Evolutionary conservation across 129 eudicot genomes (phyloP), one percentile per base, ranked within the genome.

Genomic region (Artemisia annua): DNA sequence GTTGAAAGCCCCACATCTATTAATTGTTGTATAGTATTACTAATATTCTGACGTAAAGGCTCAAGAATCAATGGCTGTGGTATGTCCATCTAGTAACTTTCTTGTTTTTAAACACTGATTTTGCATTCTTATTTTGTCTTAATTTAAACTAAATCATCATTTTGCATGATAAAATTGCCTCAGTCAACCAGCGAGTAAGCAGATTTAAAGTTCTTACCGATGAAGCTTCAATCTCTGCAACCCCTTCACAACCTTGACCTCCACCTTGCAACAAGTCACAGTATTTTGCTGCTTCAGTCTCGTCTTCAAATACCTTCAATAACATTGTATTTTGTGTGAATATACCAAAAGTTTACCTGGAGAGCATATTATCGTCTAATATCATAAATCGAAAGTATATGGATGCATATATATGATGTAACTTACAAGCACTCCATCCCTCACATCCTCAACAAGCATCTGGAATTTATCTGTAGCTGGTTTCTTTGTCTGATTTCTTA

Each of bases 381-480:
- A 55, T 65, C 55, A 65, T 1, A 30, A 71, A 46, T 26, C 32
- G 16, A 28, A 72, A 48, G 43, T 54, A 11, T 44, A 18, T 53
- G 49, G 39, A 48, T 3, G 61, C 3, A 1, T 7, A 43, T 19
- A 17, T 0, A 49, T 13, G 8, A 20, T 46, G 64, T 16, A 72
- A 81, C 97, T 95, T 83, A 95, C 97, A 70, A 90, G 97, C 28
- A 95, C 90, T 52, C 99, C 99, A 63, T 95, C 99, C 76, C 87
- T 86, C 51, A 95, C 86, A 78, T 95, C 99, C 86, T 95, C 99
- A 51, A 95, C 97, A 76, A 88, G 89, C 93, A 94, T 90, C 55
- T 86, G 92, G 85, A 94, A 94, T 82, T 85, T 84, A 63, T 63
- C 75, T 77, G 80, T 67, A 13, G 78, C 71, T 69, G 99, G 63